Conservation (phyloP, 2,329 filamentous ascomycete species). For the Aspergillus udagawae region DNA sequence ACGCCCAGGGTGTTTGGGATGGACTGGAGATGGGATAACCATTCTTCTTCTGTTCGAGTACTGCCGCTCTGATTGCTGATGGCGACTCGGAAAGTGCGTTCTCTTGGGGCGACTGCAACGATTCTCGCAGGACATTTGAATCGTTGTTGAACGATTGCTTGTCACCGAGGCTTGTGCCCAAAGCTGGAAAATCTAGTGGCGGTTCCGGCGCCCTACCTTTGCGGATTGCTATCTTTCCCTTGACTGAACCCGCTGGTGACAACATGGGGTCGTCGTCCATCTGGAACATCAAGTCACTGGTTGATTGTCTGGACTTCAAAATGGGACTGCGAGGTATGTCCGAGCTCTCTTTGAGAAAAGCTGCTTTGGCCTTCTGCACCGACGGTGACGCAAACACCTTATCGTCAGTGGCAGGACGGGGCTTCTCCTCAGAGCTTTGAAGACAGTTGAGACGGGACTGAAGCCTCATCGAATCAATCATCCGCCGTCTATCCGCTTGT, state of each 20-base stretch:
- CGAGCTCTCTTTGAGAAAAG: constrained; percentile 35
- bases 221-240: constrained; percentile 29
- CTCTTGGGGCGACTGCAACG: constrained; percentile 24
- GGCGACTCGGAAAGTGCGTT: constrained; percentile 20
- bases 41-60: constrained; percentile 19
- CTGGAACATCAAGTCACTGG: constrained; percentile 79
- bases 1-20: constrained; percentile 49
- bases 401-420: constrained; percentile 61
- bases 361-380: constrained; percentile 38
- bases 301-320: constrained; percentile 64
- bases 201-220: constrained; percentile 16
- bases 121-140: constrained; percentile 24
- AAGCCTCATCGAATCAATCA: constrained; percentile 73
- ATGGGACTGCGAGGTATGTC: constrained; percentile 59
- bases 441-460: constrained; percentile 60
- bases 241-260: constrained; percentile 22
- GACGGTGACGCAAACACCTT: constrained; percentile 51
- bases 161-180: constrained; percentile 24
- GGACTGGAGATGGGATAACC: constrained; percentile 23
- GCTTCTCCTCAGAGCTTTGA: constrained; percentile 61
- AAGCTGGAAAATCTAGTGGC: constrained; percentile 21
- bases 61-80: constrained; percentile 17
- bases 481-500: constrained; percentile 51
- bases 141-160: constrained; percentile 22
- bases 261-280: constrained; percentile 74